These are phyloP conservation scores for Corymbia maculata DNA, from an alignment of 345 rosid species.

Conservation along the genomic window DNA sequence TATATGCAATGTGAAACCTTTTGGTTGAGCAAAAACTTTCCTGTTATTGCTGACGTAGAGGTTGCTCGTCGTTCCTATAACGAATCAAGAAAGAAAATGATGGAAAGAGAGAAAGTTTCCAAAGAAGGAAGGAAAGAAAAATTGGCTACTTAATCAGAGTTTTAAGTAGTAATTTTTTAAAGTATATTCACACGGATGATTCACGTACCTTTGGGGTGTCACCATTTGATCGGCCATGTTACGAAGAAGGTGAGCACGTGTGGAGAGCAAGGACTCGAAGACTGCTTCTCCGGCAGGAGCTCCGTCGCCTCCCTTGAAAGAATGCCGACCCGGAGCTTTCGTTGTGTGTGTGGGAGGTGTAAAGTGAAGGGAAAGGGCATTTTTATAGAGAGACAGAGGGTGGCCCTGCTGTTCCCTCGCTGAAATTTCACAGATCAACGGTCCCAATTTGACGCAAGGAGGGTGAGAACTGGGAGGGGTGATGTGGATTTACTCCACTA, in stretches of 20 bases:
- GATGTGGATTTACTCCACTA: no score
- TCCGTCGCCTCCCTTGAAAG: background rate
- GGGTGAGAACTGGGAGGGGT: no score
- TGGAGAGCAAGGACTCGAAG: background rate
- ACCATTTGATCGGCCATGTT: background rate
- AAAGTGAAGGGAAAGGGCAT: no score
- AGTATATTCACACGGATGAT: background rate
- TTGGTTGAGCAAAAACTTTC: no score
- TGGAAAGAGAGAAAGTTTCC: background rate
- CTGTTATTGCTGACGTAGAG: accelerated
- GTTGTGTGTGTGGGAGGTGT: background rate
- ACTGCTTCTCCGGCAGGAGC: background rate
- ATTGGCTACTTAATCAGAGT: no score
- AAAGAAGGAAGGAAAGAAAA: background rate
- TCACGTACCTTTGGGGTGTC: background rate
- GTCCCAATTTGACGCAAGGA: no score
- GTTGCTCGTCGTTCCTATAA: background rate
- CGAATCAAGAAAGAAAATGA: no score
- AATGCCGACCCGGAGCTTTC: background rate
- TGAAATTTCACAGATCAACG: background rate
- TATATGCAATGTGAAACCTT: accelerated
- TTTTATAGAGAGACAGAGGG: background rate
- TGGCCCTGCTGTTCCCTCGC: background rate
- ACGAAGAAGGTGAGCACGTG: background rate
- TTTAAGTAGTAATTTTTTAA: accelerated